phyloP scores from a whole-genome alignment of 148 eudicot genomes.

The Persicaria tinctoria region DNA sequence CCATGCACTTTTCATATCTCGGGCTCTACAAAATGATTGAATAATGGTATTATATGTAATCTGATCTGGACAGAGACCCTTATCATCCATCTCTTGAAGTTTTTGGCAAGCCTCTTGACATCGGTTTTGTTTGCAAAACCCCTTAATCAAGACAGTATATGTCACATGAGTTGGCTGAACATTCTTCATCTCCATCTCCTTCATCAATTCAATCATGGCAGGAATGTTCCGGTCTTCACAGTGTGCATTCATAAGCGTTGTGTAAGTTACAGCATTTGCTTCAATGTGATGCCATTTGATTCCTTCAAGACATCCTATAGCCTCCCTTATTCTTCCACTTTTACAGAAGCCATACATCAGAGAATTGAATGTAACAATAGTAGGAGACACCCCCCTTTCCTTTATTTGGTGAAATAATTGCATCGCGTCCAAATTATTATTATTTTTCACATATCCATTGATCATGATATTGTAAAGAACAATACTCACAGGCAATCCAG shows the following conservation, averaged over 20 bases:
- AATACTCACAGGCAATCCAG: slow-evolving; percentile 32
- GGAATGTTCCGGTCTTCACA: slow-evolving; percentile 35
- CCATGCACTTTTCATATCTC: slow-evolving; percentile 35
- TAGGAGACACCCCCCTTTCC: slow-evolving; percentile 54
- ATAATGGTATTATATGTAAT: slow-evolving; percentile 64
- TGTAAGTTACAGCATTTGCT: slow-evolving; percentile 61
- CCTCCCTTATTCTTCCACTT: slow-evolving; percentile 36
- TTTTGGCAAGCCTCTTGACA: slow-evolving; percentile 37
- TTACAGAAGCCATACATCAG: slow-evolving; percentile 69
- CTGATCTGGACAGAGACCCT: slow-evolving; percentile 60
- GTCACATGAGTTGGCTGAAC: slow-evolving; percentile 61
- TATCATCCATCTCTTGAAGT: slow-evolving; percentile 31
- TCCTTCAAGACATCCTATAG: slow-evolving; percentile 43
- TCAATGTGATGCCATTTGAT: slow-evolving; percentile 38
- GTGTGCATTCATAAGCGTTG: slow-evolving; percentile 66
- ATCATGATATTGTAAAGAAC: slow-evolving; percentile 78
- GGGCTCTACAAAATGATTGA: slow-evolving; percentile 51
- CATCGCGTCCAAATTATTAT: slow-evolving; percentile 36
- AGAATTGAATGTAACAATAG: slow-evolving; percentile 70
- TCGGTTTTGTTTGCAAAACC: slow-evolving; percentile 44
- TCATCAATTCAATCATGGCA: slow-evolving; percentile 39
- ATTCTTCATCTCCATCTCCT: slow-evolving; percentile 43
- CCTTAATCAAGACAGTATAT: slow-evolving; percentile 64
- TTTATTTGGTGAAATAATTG: slow-evolving; percentile 40
- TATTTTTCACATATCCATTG: slow-evolving; percentile 56